Evolutionary conservation across 106 monocot genomes (phyloP), one percentile per base, ranked within the genome.

Genomic region (Acorus calamus): DNA sequence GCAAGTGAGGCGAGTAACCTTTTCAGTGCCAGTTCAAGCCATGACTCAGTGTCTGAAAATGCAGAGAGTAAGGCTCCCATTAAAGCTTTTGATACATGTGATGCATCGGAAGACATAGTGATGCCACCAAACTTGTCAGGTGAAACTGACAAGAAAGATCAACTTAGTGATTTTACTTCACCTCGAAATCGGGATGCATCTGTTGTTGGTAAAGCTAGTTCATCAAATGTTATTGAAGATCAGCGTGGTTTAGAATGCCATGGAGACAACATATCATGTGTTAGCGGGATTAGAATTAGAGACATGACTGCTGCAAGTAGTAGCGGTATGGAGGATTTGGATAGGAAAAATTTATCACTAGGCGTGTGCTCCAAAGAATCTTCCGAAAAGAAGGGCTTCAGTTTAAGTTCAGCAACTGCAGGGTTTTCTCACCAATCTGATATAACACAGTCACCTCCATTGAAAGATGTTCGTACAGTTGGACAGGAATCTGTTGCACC

Each of bases 51-150:
- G 46, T 57, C 72, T 69, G 72, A 79, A 61, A 80, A 82, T 75
- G 63, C 73, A 42, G 77, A 81, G 67, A 84, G 83, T 54, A 84
- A 84, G 74, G 62, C 53, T 49, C 55, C 44, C 50, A 7, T 68
- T 12, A 79, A 54, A 46, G 63, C 62, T 14, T 60, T 66, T 49
- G 54, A 14, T 58, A 61, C 49, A 49, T 65, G 53, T 76, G 76
- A 83, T 80, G 61, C 13, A 57, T 72, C 80, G 56, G 78, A 91
- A 65, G 62, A 62, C 67, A 71, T 72, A 71, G 79, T 81, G 55
- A 86, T 76, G 76, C 76, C 83, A 47, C 47, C 59, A 42, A 65
- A 73, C 52, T 56, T 50, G 11, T 56, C 69, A 53, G 44, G 11
- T 60, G 66, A 75, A 80, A 46, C 52, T 51, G 44, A 14, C 52